Evolutionary conservation across 352 stramenopile species (phyloP), one percentile per base, ranked within the genome.

Genomic region (Pythium rishiriense): DNA sequence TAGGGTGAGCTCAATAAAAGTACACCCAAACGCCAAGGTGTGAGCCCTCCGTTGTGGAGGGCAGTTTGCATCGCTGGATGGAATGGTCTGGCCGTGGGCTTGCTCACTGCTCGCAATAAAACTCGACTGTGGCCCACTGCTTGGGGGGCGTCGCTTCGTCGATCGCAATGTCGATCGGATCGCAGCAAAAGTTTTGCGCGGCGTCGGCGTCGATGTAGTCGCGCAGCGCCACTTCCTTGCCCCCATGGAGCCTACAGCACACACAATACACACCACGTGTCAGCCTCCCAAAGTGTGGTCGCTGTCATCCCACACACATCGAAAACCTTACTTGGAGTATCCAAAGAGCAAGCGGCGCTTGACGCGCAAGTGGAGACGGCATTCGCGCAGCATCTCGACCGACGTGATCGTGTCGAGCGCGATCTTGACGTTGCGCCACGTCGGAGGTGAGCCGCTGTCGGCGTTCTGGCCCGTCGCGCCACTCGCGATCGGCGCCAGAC

Each of bases 341-440:
- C 58, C 58, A 12, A 66, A 24, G n/a, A 26, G 37, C 19, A 28
- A 53, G 19, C 26, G 58, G 6, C 49, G 58, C 49, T 66, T 66
- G 25, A 59, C 41, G 9, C 51, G 48, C 19, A 66, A 37, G 12
- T 26, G 37, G 10, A 66, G 39, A 6, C 58, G 49, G 26, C 58
- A 66, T 39, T 53, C 58, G 48, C 58, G 58, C 28, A 66, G 41
- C 48, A 57, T 59, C n/a, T 66, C 58, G 8, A 66, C 26, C 9
- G 58, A 54, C 29, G 28, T 29, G 12, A 59, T 15, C 10, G 22
- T 14, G 22, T 46, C 24, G 17, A 66, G n/a, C 21, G 35, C 24
- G 15, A 62, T 55, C 56, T 33, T 52, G 19, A 59, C 24, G 11
- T 43, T 59, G 26, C 28, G 5, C 58, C 58, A 67, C 42, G 50